Base-by-base conservation (phyloP, 2,329 filamentous ascomycete species). In the Aspergillus sp. region DNA sequence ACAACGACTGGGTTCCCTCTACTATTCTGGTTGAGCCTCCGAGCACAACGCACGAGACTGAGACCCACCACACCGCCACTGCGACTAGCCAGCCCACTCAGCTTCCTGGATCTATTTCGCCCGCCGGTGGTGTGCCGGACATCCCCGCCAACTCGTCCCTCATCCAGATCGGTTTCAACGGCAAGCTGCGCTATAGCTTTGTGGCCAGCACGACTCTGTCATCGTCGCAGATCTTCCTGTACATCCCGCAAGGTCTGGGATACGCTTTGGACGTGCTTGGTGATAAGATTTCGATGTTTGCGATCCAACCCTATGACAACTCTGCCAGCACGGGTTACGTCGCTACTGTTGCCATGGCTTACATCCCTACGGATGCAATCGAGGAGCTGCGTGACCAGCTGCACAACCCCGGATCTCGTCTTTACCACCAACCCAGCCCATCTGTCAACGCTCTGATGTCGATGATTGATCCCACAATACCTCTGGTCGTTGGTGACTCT, bases 141-240 rank as follows among this genome's bases (percentile, higher is more conserved):
- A 66, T 75, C 15, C 86, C 88, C 0, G 69, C 75, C 3, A 86
- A 87, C 56, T 82, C 80, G 1, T 82, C 81, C 3, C 70, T 87
- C 57, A 84, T 95, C 57, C 89, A 95, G 64, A 78, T 97, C 53
- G 93, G 87, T 30, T 96, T 97, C 77, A 74, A 81, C 45, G 85
- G 83, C 61, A 79, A 81, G 1, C 78, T 95, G 57, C 91, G 94
- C 72, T 98, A 93, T 67, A 73, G 79, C 7, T 95, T 94, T 63
- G 86, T 97, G 23, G 83, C 85, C 9, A 74, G 74, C 19, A 82
- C 85, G 53, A 76, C 82, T 12, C 77, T 84, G 54, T 86, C 90
- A 15, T 86, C 88, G 4, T 82, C 82, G 35, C 91, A 97, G 69
- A 88, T 98, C 60, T 95, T 96, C 73, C 72, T 80, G 46, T 86